phyloP scores from a whole-genome alignment of 2,329 filamentous ascomycete species.

The Pyrenochaeta sp. region DNA sequence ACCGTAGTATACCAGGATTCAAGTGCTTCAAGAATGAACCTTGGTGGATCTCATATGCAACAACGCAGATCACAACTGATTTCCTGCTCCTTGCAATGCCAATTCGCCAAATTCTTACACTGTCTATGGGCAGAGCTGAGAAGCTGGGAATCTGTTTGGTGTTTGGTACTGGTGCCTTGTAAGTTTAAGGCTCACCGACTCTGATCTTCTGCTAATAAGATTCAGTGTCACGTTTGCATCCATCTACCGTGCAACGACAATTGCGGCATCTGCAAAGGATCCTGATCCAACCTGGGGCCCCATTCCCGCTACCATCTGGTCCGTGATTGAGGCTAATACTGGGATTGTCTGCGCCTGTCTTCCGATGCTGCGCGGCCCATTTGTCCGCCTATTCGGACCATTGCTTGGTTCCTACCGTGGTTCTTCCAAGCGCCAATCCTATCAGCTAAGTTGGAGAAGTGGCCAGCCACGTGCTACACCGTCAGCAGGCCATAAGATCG shows the following conservation, averaged over 20 bases:
- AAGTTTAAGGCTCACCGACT: background rate
- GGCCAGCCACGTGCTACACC: constrained; percentile 7
- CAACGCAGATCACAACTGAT: constrained; percentile 29
- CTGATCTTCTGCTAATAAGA: constrained; percentile 5
- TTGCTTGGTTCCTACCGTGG: constrained; percentile 19
- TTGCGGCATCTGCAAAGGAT: constrained; percentile 29
- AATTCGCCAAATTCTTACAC: constrained; percentile 22
- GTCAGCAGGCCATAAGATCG: constrained; percentile 13
- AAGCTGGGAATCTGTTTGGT: constrained; percentile 32
- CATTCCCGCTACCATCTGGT: constrained; percentile 33
- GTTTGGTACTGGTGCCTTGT: constrained; percentile 34
- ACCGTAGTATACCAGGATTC: constrained; percentile 32
- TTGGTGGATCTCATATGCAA: constrained; percentile 37
- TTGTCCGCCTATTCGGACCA: constrained; percentile 29
- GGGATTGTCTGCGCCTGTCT: constrained; percentile 34
- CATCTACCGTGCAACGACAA: constrained; percentile 35
- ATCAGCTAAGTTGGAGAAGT: constrained; percentile 21
- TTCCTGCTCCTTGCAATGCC: constrained; percentile 30
- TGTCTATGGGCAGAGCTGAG: constrained; percentile 29
- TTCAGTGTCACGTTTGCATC: constrained; percentile 37
- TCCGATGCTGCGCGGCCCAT: constrained; percentile 34
- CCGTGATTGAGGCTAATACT: constrained; percentile 34
- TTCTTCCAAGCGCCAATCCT: constrained; percentile 18
- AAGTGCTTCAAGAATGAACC: constrained; percentile 41
- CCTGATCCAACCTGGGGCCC: constrained; percentile 35